phyloP scores from a whole-genome alignment of 352 stramenopile species.

The Stramenopiles sp. region DNA sequence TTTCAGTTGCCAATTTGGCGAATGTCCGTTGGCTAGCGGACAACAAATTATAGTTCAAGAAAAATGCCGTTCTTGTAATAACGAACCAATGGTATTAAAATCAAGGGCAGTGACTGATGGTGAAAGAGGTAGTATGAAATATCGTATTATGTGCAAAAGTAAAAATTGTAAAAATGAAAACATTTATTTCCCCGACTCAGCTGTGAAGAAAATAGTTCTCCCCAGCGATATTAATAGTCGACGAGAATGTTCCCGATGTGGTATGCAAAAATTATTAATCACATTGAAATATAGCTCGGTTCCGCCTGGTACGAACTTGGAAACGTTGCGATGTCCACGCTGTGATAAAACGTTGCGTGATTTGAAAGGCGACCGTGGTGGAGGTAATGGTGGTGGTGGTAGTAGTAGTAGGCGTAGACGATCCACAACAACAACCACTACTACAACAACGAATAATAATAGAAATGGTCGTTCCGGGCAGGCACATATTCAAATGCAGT shows the following conservation, averaged over 20 bases:
- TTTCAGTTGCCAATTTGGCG: neutral
- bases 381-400: neutral
- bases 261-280: neutral
- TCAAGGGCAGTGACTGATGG: neutral
- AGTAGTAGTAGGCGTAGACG: neutral
- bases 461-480: neutral
- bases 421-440: neutral
- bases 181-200: neutral
- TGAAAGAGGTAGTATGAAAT: neutral
- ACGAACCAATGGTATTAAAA: neutral
- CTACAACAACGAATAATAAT: too few relatives aligned
- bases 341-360: neutral
- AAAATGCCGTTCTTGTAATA: neutral
- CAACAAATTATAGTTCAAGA: neutral
- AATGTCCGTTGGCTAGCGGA: neutral
- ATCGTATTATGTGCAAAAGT: neutral
- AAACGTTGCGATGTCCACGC: neutral
- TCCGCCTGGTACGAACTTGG: neutral
- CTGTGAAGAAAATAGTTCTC: neutral
- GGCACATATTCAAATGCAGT: neutral
- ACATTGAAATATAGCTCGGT: neutral
- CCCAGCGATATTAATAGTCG: neutral
- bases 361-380: neutral
- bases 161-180: neutral
- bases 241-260: neutral